These are phyloP conservation scores for Wallacemonas collosoma DNA, from an alignment of 208 protist species.

Conservation along the genomic window DNA sequence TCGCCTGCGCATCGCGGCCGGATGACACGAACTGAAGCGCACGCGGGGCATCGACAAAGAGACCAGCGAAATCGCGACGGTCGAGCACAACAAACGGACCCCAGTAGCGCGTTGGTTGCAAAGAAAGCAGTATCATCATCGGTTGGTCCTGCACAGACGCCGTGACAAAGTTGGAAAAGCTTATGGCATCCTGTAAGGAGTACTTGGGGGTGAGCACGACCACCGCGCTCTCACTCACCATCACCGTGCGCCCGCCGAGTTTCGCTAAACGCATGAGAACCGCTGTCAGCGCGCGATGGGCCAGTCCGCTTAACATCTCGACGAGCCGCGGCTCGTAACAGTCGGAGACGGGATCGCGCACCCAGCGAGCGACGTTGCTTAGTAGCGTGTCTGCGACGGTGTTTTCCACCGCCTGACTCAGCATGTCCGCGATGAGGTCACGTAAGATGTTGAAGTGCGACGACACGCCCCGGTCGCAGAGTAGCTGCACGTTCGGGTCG, in stretches of 20 bases:
- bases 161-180: slow-evolving; percentile 79
- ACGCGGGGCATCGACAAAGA: slow-evolving; percentile 50
- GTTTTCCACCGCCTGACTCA: slow-evolving; percentile 73
- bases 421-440: slow-evolving; percentile 83
- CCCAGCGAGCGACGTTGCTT: slow-evolving; percentile 81
- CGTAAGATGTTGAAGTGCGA: slow-evolving; percentile 91
- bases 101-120: slow-evolving; percentile 82
- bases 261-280: slow-evolving; percentile 84
- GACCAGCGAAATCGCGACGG: slow-evolving; percentile 62
- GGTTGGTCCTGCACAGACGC: slow-evolving; percentile 83
- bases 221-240: slow-evolving; percentile 72
- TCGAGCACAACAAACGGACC: slow-evolving; percentile 74
- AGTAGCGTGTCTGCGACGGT: slow-evolving; percentile 70
- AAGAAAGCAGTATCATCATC: slow-evolving; percentile 84
- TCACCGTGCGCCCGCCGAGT: slow-evolving; percentile 81
- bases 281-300: slow-evolving; percentile 78
- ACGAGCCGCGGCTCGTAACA: slow-evolving; percentile 88
- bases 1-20: slow-evolving; percentile 25
- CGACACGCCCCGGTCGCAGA: slow-evolving; percentile 82
- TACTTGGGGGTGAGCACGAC: slow-evolving; percentile 84
- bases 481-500: slow-evolving; percentile 65
- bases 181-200: slow-evolving; percentile 71
- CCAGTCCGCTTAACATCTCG: slow-evolving; percentile 71
- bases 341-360: slow-evolving; percentile 74
- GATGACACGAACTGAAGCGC: slow-evolving; percentile 17